Conservation (phyloP, 2,329 filamentous ascomycete genomes). For the Fusarium sp. region DNA sequence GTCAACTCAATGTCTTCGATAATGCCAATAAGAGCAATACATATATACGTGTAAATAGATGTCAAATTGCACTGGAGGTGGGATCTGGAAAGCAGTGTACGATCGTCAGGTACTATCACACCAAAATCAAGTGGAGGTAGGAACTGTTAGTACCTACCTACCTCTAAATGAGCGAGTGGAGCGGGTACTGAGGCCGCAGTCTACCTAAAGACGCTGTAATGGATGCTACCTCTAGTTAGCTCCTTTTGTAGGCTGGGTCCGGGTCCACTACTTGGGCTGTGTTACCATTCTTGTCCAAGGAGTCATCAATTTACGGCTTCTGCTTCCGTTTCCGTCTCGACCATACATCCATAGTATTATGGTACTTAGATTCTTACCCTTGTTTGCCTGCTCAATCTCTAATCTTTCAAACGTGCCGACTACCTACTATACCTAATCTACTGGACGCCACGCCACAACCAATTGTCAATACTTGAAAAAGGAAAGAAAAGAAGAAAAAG, state of each 20-base stretch:
- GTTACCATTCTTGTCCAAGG: slow-evolving; percentile 23
- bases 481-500: not conserved
- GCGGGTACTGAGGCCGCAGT: not conserved
- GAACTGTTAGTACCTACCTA: no score
- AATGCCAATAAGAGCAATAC: not conserved
- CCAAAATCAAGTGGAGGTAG: not conserved
- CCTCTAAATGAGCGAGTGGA: not conserved
- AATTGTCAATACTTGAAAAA: not conserved
- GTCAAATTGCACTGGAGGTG: not conserved
- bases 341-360: not conserved
- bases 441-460: not conserved
- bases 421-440: not conserved
- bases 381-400: slow-evolving; percentile 7
- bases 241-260: slow-evolving; percentile 18
- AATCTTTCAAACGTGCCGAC: slow-evolving; percentile 9
- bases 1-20: not conserved
- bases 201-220: not conserved
- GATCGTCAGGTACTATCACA: not conserved
- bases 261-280: slow-evolving; percentile 25
- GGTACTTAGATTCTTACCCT: slow-evolving; percentile 9
- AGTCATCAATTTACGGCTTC: slow-evolving; percentile 23
- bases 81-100: not conserved
- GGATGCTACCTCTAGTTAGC: not conserved
- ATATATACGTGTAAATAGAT: not conserved
- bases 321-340: slow-evolving; percentile 30